Conservation (phyloP, 2,329 filamentous ascomycete genomes). For the Dothideomycetidae sp. region DNA sequence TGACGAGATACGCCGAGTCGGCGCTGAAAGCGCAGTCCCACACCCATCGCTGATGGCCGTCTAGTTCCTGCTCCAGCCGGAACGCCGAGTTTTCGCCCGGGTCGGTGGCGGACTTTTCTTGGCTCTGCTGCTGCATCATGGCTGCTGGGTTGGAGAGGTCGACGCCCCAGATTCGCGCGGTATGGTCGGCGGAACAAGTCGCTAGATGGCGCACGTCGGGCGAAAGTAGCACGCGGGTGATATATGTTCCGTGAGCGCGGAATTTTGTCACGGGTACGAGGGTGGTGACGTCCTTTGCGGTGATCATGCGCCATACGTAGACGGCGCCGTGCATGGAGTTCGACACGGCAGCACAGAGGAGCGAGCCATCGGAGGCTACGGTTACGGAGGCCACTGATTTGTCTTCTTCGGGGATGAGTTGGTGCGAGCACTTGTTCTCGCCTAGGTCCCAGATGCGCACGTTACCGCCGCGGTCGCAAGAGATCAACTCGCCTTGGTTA, state of each 20-base stretch:
- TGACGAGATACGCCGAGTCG: slow-evolving; percentile 84
- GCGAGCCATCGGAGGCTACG: slow-evolving; percentile 82
- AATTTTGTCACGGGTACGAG: slow-evolving; percentile 81
- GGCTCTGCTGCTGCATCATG: slow-evolving; percentile 10
- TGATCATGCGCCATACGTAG: slow-evolving; percentile 90
- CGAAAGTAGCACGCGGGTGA: slow-evolving; percentile 79
- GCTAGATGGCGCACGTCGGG: slow-evolving; percentile 89
- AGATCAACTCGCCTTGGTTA: slow-evolving; percentile 96
- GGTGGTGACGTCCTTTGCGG: slow-evolving; percentile 66
- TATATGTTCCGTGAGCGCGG: slow-evolving; percentile 80
- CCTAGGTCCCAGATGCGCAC: slow-evolving; percentile 93
- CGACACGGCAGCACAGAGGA: slow-evolving; percentile 65
- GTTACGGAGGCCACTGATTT: slow-evolving; percentile 89
- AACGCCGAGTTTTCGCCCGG: slow-evolving; percentile 38
- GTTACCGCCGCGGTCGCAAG: slow-evolving; percentile 82
- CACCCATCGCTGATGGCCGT: slow-evolving; percentile 87
- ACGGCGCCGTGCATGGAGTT: slow-evolving; percentile 86
- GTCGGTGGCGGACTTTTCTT: slow-evolving; percentile 9
- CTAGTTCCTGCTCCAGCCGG: slow-evolving; percentile 72
- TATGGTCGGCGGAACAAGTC: slow-evolving; percentile 86
- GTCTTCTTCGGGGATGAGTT: slow-evolving; percentile 91
- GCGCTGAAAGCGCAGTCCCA: slow-evolving; percentile 96
- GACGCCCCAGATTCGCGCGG: slow-evolving; percentile 92
- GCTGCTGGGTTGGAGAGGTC: slow-evolving; percentile 36
- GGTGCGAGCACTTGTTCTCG: slow-evolving; percentile 92